Conservation (phyloP, 2,329 filamentous ascomycete genomes). For the Paecilomyces formosus region DNA sequence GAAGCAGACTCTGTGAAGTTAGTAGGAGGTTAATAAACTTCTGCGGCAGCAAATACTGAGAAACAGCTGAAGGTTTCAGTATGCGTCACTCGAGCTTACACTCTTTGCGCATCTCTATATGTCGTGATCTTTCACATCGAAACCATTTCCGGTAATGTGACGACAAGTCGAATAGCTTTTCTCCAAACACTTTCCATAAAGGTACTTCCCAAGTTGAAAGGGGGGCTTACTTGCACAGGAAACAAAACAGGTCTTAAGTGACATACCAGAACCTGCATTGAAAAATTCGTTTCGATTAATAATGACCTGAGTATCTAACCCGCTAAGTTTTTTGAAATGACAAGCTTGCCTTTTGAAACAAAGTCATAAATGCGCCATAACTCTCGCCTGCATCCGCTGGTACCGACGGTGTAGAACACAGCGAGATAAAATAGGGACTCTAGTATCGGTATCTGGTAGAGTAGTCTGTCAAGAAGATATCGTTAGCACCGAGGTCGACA, state of each 20-base stretch:
- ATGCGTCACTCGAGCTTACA: no score
- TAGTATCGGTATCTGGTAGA: constrained; percentile 64
- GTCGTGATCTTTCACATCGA: not conserved
- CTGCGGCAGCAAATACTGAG: no score
- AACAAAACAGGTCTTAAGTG: constrained; percentile 4
- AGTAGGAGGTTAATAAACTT: no score
- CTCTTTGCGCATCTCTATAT: not conserved
- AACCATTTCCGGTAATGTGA: no score
- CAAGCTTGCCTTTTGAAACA: constrained; percentile 3
- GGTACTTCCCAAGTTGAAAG: not conserved
- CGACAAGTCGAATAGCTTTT: not conserved
- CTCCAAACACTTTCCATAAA: not conserved
- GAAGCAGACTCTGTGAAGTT: no score
- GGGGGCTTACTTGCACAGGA: constrained; percentile 9
- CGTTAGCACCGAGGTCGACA: not conserved
- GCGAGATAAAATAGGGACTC: not conserved
- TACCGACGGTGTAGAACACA: not conserved
- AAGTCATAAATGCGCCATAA: not conserved
- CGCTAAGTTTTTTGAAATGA: not conserved
- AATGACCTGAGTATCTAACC: not conserved
- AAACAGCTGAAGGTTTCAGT: no score
- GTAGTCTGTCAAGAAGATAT: constrained; percentile 39
- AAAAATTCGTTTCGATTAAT: not conserved
- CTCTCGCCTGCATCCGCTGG: not conserved
- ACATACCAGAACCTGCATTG: not conserved